phyloP scores from a whole-genome alignment of 371 early-diverging fungal genomes.

The Batrachochytrium dendrobatidis region DNA sequence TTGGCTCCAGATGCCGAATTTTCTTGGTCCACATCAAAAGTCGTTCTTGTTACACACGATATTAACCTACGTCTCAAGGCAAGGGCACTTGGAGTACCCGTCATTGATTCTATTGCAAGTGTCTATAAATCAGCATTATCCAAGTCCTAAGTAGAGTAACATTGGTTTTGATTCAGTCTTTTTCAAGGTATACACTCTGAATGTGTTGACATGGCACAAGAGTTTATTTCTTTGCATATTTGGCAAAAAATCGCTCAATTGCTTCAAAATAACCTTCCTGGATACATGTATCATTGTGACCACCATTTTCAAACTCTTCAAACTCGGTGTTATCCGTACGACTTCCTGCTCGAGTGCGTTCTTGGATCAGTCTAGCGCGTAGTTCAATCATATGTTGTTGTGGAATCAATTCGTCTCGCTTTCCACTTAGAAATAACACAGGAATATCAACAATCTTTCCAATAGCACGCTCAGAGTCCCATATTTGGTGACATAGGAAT shows the following conservation, averaged over 20 bases:
- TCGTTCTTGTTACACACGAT: conserved; percentile 32
- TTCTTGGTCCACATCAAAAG: no score
- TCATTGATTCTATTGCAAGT: no score
- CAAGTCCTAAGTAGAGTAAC: no score
- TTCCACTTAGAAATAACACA: conserved; percentile 76
- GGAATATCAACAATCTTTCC: conserved; percentile 59
- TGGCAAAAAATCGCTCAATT: conserved; percentile 43
- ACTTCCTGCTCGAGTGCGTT: background rate
- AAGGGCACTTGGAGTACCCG: conserved; percentile 17
- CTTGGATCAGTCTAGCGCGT: background rate
- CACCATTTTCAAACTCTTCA: conserved; percentile 63
- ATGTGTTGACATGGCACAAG: background rate
- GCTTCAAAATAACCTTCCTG: conserved; percentile 79
- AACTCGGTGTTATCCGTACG: conserved; percentile 15
- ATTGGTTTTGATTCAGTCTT: no score
- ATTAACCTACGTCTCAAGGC: conserved; percentile 36
- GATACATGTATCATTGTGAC: conserved; percentile 87
- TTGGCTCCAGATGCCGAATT: no score
- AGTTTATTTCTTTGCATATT: background rate
- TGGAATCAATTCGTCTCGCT: conserved; percentile 82
- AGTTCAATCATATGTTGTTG: conserved; percentile 76
- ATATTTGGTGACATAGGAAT: conserved; percentile 81
- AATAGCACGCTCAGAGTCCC: conserved; percentile 75
- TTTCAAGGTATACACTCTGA: no score
- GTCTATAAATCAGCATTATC: no score